Evolutionary conservation across 192 early-diverging fungal genomes (phyloP), one percentile per base, ranked within the genome.

Genomic region (Chytriomyces sp.): DNA sequence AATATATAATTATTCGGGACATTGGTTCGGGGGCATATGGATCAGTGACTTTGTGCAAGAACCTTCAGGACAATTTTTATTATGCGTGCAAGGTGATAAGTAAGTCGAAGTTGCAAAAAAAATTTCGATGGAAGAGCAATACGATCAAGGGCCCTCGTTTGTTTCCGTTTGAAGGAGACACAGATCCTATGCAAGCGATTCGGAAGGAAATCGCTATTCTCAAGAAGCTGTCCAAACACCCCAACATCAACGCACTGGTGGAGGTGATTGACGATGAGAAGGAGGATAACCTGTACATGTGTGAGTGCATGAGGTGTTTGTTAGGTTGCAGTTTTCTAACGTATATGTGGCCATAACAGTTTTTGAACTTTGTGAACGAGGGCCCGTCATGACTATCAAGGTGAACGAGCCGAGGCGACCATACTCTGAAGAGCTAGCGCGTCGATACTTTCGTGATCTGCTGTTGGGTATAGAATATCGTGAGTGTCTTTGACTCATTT

Each of bases 61-160:
- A 72, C 39, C 77, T 80, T 65, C 74, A 78, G 38, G 77, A 78
- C 38, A 72, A 71, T 32, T 19, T 75, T 12, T 83, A 82, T 49
- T 89, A 86, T 61, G 88, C 88, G 2, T 87, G 83, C 73, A 89
- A 89, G 59, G 80, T 89, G 26, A 66, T 89, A 1, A 85, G 81
- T 38, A 89, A 89, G 70, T 54, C 61, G 8, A 67, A 85, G 49
- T 41, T 89, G n/a, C 30, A 77, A 65, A 82, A 81, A 41, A 83
- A 89, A 67, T 85, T 85, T 40, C 77, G 86, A 38, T 88, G 74
- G 71, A 54, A 49, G 4, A 26, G 22, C 12, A 19, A 62, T 14
- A 28, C 40, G 30, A 34, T 41, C 25, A 34, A 62, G 3, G 31
- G 17, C 26, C 37, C 19, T 10, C 0, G 26, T 17, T 31, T 19